A percentile compares a stretch with the other conserved stretches of the same genome.
Evolutionary conservation across 108 stramenopile species (phyloP).

Genomic region (Cyclotella cryptica): DNA sequence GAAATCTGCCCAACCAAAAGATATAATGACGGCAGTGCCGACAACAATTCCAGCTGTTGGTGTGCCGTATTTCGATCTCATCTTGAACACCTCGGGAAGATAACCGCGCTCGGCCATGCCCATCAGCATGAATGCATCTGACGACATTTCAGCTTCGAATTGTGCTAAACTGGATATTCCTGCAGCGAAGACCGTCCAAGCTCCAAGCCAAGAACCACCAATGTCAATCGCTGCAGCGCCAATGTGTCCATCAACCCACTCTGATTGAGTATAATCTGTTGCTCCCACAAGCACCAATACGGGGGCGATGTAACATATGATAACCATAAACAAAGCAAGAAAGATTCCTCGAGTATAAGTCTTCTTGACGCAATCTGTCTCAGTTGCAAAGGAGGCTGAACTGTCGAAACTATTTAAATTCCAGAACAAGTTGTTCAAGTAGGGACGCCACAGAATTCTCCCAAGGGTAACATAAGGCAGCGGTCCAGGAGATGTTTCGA

Average conservation of each 20-base stretch:
- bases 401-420: conserved; percentile 92
- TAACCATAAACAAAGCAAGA: conserved; percentile 66
- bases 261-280: conserved; percentile 60
- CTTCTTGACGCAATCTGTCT: conserved; percentile 79
- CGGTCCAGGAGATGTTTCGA: conserved; percentile 48
- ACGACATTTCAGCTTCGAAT: conserved; percentile 94
- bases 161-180: conserved; percentile 89
- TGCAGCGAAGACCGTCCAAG: conserved; percentile 93
- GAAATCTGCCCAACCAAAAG: conserved; percentile 75
- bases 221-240: conserved; percentile 78
- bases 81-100: conserved; percentile 78
- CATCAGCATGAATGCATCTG: conserved; percentile 92
- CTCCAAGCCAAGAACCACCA: conserved; percentile 90
- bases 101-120: conserved; percentile 81
- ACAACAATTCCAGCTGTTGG: conserved; percentile 87
- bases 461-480: conserved; percentile 53
- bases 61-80: conserved; percentile 83
- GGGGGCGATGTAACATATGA: conserved; percentile 80
- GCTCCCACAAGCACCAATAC: conserved; percentile 77
- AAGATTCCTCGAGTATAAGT: conserved; percentile 86
- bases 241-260: conserved; percentile 92
- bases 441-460: conserved; percentile 89
- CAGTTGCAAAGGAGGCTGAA: conserved; percentile 88
- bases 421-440: conserved; percentile 97
- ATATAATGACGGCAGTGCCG: conserved; percentile 77